Evolutionary conservation across 192 early-diverging fungal species (phyloP), one percentile per base, ranked within the genome.

Genomic region (Backusella sp.): DNA sequence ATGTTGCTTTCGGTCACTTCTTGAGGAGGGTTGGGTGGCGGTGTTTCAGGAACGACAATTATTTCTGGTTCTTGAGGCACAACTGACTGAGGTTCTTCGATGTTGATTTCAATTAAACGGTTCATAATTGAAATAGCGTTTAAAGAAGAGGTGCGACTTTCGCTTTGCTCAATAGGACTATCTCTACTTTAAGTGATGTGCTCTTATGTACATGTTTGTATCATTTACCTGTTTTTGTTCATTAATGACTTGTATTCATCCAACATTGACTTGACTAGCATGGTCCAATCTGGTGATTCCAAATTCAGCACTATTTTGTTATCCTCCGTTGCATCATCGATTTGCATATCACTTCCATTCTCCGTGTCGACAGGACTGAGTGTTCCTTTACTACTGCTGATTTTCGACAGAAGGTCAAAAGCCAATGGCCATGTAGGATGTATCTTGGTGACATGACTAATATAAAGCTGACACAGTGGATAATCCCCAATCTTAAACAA

Each of bases 401-500:
- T 62, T 62, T 62, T 62, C 4, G 56, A 62, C 12, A 28, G 23
- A 3, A 62, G 56, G 3, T 62, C 56, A 28, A 11, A 28, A 28
- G 56, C 56, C 23, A 62, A 9, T 28, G 21, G 26, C 56, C 56
- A 62, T 0, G 11, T 4, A 28, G 56, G 56, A 62, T 28, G 14
- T 11, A 62, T 12, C n/a, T 28, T 11, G n/a, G 21, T 56, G 4
- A 85, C 44, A 3, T 74, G 74, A 37, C 75, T 46, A 30, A 85
- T 36, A 35, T 84, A 83, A 0, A 80, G 73, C 8, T 84, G 74
- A 35, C 86, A 87, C 11, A 81, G 66, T 14, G 65, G 52, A 67
- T 68, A 82, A 26, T 87, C 86, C 3, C 84, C 84, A 42, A 87
- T 85, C 12, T 83, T 71, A 44, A 77, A 83, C 11, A 87, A 56